A percentile compares a stretch with the other conserved stretches of the same genome.
Evolutionary conservation across 176 grass and related monocot species (phyloP).

Genomic region (Pontederia paniculata): DNA sequence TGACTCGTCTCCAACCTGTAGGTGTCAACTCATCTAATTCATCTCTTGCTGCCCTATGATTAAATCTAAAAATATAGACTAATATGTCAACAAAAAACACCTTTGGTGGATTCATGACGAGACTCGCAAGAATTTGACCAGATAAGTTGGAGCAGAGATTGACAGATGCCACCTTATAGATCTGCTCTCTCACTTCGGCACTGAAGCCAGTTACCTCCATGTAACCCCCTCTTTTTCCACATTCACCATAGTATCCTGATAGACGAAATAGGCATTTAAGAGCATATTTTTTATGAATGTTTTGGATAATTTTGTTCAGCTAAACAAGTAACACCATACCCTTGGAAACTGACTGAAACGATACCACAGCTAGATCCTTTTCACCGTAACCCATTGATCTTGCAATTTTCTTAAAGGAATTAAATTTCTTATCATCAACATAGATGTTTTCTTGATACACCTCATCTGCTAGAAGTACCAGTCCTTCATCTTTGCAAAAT

Average conservation of each 20-base stretch:
- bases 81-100: slow-evolving; percentile 16
- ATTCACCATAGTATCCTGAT: slow-evolving; percentile 90
- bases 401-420: slow-evolving; percentile 91
- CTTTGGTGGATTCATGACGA: slow-evolving; percentile 74
- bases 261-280: background rate
- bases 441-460: slow-evolving; percentile 99
- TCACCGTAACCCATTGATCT: slow-evolving; percentile 79
- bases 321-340: slow-evolving; percentile 21
- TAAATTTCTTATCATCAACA: slow-evolving; percentile 78
- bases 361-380: slow-evolving; percentile 72
- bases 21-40: background rate
- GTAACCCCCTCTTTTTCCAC: slow-evolving; percentile 96
- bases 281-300: background rate
- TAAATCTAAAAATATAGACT: background rate
- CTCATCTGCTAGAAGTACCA: slow-evolving; percentile 89
- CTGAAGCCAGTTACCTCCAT: slow-evolving; percentile 94
- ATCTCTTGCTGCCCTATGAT: background rate
- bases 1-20: slow-evolving; percentile 76
- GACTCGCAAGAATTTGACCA: slow-evolving; percentile 65
- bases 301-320: too few relatives aligned
- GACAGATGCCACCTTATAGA: slow-evolving; percentile 96
- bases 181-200: slow-evolving; percentile 89
- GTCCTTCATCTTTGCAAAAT: slow-evolving; percentile 88
- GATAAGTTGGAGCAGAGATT: slow-evolving; percentile 93
- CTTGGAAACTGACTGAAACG: slow-evolving; percentile 91